Base-by-base conservation (phyloP, 495 filamentous ascomycete genomes). In the Chaetomium cochliodes region DNA sequence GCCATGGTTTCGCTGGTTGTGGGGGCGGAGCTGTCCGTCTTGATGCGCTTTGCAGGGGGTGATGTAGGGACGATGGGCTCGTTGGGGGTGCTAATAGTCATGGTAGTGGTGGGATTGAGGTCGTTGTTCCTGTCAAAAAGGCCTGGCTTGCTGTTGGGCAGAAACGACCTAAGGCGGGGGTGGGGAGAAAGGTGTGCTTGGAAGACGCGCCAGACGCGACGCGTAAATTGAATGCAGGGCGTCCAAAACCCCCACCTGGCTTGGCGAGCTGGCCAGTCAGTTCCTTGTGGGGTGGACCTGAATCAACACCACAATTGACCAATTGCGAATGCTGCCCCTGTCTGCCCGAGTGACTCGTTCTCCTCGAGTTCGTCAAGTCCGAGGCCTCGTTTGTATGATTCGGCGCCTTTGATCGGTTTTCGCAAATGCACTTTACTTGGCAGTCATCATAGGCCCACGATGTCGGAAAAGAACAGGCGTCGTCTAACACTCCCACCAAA, bases 31-130 rank as follows among this genome's bases (percentile, higher is more conserved):
- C 15, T 33, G 47, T 64, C 61, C 52, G 77, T 81, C 67, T 82
- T 82, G 75, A 79, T 67, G 74, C 80, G 75, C 67, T 82, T 82
- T 7, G 80, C 74, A 7, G 79, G 79, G 11, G 79, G 80, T 11
- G 79, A 82, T 50, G 72, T 78, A 0, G 78, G 76, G 12, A 54
- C 66, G 25, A 59, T 77, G 73, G 39, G 79, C 74, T 65, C 51
- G 57, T 33, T 64, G 50, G 74, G 73, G 67, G 73, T 63, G 76
- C 80, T 71, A 71, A 74, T 71, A 71, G 85, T 86, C 85, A 88
- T 88, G 77, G 70, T 83, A 69, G 62, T 58, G 37, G 62, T 58
- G 37, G 26, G 22, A 26, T 20, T 25, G n/a, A 3, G 7, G 37
- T 26, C 8, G 59, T 28, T 44, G 44, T 15, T 44, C 33, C 16